Conservation (phyloP, 495 filamentous ascomycete species). For the Neurospora intermedia region DNA sequence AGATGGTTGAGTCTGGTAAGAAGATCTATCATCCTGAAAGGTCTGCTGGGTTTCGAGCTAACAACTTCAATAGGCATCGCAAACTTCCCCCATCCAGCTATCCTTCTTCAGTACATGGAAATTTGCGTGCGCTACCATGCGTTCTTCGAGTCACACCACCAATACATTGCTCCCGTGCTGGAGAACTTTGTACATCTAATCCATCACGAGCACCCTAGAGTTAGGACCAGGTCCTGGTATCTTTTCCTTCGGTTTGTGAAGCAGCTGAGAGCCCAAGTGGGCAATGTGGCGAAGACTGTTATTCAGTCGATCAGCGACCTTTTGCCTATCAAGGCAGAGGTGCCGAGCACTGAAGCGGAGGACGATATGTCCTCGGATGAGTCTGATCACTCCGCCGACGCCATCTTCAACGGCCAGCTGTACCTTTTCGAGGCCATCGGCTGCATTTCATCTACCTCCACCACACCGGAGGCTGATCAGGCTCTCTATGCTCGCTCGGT, state of each 20-base stretch:
- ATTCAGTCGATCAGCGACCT: conserved; percentile 84
- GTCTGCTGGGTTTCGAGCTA: conserved; percentile 8
- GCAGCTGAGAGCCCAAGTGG: conserved; percentile 69
- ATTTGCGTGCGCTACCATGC: conserved; percentile 85
- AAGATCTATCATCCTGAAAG: neutral
- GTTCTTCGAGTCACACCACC: conserved; percentile 80
- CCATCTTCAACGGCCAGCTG: conserved; percentile 80
- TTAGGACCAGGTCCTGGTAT: conserved; percentile 90
- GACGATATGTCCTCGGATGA: conserved; percentile 93
- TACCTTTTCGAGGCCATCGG: conserved; percentile 93
- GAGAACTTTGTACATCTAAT: conserved; percentile 85
- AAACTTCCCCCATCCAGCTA: conserved; percentile 77
- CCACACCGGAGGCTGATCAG: conserved; percentile 70
- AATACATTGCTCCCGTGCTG: conserved; percentile 72
- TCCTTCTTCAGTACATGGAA: conserved; percentile 95
- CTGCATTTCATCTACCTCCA: conserved; percentile 67
- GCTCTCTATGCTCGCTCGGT: conserved; percentile 74
- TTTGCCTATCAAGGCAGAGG: conserved; percentile 79
- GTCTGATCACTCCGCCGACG: conserved; percentile 75
- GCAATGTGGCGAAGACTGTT: conserved; percentile 78
- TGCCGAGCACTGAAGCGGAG: conserved; percentile 63
- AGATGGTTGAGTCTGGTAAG: conserved; percentile 87
- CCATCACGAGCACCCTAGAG: conserved; percentile 73
- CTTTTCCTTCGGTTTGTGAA: conserved; percentile 91
- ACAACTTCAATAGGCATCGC: conserved; percentile 51